phyloP scores from a whole-genome alignment of 192 early-diverging fungal genomes.

The Diversispora eburnea region DNA sequence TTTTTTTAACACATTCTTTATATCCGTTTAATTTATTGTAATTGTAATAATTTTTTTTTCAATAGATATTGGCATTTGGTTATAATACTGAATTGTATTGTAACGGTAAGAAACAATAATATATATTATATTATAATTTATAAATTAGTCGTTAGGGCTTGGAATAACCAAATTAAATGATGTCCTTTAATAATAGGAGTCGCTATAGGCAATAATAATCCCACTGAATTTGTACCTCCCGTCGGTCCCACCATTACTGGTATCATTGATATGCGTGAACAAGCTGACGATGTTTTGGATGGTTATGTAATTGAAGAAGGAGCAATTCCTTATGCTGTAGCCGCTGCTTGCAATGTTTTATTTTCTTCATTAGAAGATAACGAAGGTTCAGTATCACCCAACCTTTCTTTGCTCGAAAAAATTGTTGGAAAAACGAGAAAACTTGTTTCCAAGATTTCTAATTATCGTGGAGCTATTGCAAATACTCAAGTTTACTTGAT shows the following conservation, averaged over 20 bases:
- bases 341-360: conserved; percentile 21
- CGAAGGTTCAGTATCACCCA: conserved; percentile 27
- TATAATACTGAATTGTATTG: conserved; percentile 1
- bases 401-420: conserved; percentile 31
- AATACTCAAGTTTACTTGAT: conserved; percentile 47
- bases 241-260: conserved; percentile 47
- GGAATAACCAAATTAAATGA: too few species aligned
- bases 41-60: background rate
- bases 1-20: background rate
- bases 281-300: conserved; percentile 36
- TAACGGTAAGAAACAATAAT: conserved; percentile 5
- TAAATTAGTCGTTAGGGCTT: background rate
- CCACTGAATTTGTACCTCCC: conserved; percentile 15
- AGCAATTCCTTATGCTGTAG: conserved; percentile 34
- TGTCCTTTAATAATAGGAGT: conserved; percentile 29
- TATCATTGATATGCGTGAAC: conserved; percentile 40
- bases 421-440: conserved; percentile 31
- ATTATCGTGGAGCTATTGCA: conserved; percentile 38
- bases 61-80: conserved; percentile 24
- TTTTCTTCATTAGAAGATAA: conserved; percentile 21
- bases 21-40: background rate
- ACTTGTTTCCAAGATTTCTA: conserved; percentile 29
- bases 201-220: conserved; percentile 35
- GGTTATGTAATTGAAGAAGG: conserved; percentile 49
- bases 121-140: background rate